Base-by-base conservation (phyloP, 1,284 basidiomycete species). In the Trichosporon coremiiforme region DNA sequence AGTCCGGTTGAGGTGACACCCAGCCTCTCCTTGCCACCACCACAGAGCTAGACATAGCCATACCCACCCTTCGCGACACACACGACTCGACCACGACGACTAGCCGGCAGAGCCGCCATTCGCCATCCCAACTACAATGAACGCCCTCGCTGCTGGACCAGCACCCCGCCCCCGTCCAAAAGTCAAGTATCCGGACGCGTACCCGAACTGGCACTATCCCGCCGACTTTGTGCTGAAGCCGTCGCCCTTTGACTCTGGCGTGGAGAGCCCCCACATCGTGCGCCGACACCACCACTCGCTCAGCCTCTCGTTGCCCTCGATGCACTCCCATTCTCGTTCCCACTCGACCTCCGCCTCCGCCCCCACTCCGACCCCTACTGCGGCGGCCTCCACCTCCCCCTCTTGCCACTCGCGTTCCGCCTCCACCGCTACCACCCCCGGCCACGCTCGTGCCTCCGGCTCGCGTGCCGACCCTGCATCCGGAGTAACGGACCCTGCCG, bases 181-280 rank as follows among this genome's bases (percentile, higher is more conserved):
- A 33, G 55, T 60, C 29, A 31, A 60, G 29, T 60, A 31, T 29
- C 13, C 25, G 12, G 55, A 60, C 13, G 55, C 55, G 20, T 60
- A 60, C 55, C 55, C 55, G 25, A 13, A 60, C 55, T 60, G 55
- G 55, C 55, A 60, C 55, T 60, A 60, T 12, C 55, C 55, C 55
- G 55, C 55, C 55, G 55, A 60, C 9, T 60, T 60, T n/a, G 55
- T 60, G 29, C 55, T 60, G 22, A 60, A 60, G 55, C 31, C 29
- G 29, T 60, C 55, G 29, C 55, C 55, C 13, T 60, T 33, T 29
- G 29, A 29, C 29, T 22, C 50, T 22, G 55, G 4, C 55, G 29
- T 33, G 25, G 55, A 60, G 55, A 29, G 15, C 5, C 29, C 55
- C 6, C 55, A 60, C 29, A 13, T 60, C 29, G 29, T 60, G 17